Evolutionary conservation across 2,329 filamentous ascomycete genomes (phyloP).

Genomic region (Elsinoe perseae): DNA sequence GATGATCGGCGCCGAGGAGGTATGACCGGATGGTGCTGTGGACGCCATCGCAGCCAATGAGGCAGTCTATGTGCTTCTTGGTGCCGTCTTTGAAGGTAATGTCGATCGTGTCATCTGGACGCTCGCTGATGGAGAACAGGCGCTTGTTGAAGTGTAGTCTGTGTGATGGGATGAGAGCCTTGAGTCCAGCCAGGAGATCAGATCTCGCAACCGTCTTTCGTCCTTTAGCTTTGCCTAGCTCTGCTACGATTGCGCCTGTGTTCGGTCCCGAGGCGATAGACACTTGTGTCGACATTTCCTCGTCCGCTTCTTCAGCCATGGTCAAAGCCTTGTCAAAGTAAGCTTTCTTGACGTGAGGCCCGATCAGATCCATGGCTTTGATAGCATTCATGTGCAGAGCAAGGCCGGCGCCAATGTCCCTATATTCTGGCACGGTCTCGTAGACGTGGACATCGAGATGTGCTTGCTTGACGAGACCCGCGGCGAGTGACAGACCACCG

Average conservation of each 20-base stretch:
- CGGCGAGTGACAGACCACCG: conserved; percentile 43
- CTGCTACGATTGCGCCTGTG: conserved; percentile 37
- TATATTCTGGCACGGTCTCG: conserved; percentile 41
- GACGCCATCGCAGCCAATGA: conserved; percentile 49
- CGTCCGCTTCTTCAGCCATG: conserved; percentile 35
- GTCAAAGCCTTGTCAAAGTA: conserved; percentile 43
- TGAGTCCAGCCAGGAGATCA: conserved; percentile 44
- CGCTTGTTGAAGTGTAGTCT: conserved; percentile 40
- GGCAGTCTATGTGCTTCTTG: conserved; percentile 37
- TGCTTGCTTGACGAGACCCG: conserved; percentile 38
- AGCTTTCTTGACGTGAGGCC: conserved; percentile 35
- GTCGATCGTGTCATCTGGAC: conserved; percentile 25
- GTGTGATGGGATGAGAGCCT: conserved; percentile 37
- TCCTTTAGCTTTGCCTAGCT: conserved; percentile 31
- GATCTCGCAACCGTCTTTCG: conserved; percentile 37
- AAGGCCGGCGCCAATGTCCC: conserved; percentile 43
- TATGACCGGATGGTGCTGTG: conserved; percentile 40
- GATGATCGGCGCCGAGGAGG: conserved; percentile 34
- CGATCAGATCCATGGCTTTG: conserved; percentile 38
- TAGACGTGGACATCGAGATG: conserved; percentile 43
- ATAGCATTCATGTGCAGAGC: conserved; percentile 48
- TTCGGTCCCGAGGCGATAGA: conserved; percentile 28
- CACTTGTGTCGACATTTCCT: conserved; percentile 30
- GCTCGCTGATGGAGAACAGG: conserved; percentile 31
- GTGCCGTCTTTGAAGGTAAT: conserved; percentile 45